A percentile compares a stretch with the other conserved stretches of the same genome.
These are phyloP conservation scores for Kalmanozyma brasiliensis DNA, from an alignment of 1,284 basidiomycete species.

Conservation along the genomic window DNA sequence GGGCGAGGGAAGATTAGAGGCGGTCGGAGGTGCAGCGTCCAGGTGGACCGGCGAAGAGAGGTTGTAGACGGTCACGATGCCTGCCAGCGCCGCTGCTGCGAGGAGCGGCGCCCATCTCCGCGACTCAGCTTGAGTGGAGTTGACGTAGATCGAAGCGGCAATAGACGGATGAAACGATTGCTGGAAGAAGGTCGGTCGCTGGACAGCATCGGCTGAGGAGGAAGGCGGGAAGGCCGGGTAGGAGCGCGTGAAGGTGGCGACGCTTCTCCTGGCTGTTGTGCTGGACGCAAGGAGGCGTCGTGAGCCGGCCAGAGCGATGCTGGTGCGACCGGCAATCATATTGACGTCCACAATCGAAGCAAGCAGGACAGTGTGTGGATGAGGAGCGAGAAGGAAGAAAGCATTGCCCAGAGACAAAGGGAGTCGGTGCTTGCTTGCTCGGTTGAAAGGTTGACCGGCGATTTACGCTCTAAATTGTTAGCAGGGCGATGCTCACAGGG, in stretches of 20 bases:
- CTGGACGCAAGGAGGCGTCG: neutral
- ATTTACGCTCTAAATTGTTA: no score
- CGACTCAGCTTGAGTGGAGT: neutral
- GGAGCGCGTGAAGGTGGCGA: constrained; percentile 23
- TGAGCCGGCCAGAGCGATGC: constrained; percentile 1
- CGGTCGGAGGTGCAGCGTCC: constrained; percentile 18
- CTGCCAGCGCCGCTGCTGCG: constrained; percentile 7
- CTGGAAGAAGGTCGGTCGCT: constrained; percentile 22
- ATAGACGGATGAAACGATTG: constrained; percentile 19
- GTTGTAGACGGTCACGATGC: constrained; percentile 6
- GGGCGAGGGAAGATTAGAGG: constrained; percentile 8
- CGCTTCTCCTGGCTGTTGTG: constrained; percentile 4
- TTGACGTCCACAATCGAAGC: no score
- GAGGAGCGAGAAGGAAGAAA: no score
- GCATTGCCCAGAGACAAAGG: no score
- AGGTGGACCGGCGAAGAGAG: constrained; percentile 9
- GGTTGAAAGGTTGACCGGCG: no score
- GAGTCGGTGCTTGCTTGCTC: no score
- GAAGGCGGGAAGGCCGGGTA: constrained; percentile 18
- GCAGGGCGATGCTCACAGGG: no score
- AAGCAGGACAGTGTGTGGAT: no score
- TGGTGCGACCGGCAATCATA: no score
- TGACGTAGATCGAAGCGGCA: neutral
- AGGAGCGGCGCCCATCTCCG: neutral
- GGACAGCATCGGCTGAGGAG: neutral